Conservation (phyloP, 1,284 basidiomycete species). For the Macrocybe sp. region DNA sequence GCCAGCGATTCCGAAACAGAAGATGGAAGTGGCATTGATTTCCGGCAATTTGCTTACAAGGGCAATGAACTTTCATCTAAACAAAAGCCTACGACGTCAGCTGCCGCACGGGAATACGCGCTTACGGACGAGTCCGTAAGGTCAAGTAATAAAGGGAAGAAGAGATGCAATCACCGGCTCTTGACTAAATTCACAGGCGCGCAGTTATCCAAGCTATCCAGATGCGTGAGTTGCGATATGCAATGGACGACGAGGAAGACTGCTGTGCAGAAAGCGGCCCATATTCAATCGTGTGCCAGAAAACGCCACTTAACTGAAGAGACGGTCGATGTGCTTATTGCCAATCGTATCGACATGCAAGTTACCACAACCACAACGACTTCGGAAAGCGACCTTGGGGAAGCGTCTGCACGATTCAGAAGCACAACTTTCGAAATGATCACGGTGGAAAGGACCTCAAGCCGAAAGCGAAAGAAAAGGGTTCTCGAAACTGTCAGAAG, state of each 20-base stretch:
- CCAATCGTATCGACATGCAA: slow-evolving; percentile 16
- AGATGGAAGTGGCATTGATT: slow-evolving; percentile 15
- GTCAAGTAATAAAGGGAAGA: slow-evolving; percentile 3
- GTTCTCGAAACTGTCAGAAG: slow-evolving; percentile 37
- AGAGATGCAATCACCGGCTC: slow-evolving; percentile 21
- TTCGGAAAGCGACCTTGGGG: too few relatives aligned
- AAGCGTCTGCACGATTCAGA: too few relatives aligned
- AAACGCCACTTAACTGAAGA: slow-evolving; percentile 49
- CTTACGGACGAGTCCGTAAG: background rate
- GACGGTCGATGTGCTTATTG: slow-evolving; percentile 49
- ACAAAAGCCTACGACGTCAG: background rate
- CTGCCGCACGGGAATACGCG: background rate
- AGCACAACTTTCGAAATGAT: too few relatives aligned
- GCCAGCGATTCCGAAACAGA: slow-evolving; percentile 16
- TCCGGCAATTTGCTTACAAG: slow-evolving; percentile 31
- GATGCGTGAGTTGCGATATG: slow-evolving; percentile 61
- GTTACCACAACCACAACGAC: too few relatives aligned
- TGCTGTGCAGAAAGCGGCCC: slow-evolving; percentile 51
- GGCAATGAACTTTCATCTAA: slow-evolving; percentile 5
- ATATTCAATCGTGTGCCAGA: slow-evolving; percentile 64
- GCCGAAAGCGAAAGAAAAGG: too few relatives aligned
- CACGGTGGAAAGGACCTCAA: too few relatives aligned
- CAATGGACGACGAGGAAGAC: slow-evolving; percentile 68
- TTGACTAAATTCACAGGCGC: slow-evolving; percentile 35
- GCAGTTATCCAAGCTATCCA: slow-evolving; percentile 42